Base-by-base conservation (phyloP, 331 rosid species). In the Pyrus hybrid region DNA sequence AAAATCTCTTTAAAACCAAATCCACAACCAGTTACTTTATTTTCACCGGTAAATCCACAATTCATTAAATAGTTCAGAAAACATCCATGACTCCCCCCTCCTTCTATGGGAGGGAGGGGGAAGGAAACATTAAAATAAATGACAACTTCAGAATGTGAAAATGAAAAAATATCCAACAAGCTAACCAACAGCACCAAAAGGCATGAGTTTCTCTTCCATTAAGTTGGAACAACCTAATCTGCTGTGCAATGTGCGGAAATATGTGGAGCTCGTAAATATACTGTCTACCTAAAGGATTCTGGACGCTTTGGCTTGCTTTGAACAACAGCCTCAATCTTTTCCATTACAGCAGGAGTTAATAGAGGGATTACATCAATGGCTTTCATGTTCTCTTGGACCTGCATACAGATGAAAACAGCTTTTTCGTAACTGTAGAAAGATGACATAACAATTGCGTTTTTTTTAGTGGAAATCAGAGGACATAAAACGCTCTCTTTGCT, bases 301-400 rank as follows among this genome's bases (percentile, higher is more conserved):
- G 93, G 85, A 35, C 97, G 98, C 86, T 94, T 94, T 68, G 97
- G 99, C 91, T 90, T 94, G 89, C 60, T 90, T 83, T 92, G 99
- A 76, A 94, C 92, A 67, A 87, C 83, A 47, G 86, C 89, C 78
- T 92, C 99, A 66, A 94, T 94, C 90, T 79, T 92, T 77, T 94
- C 97, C 99, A 94, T 83, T 77, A 94, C 93, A 69, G 89, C 88
- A 75, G 96, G 96, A 77, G 99, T 94, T 79, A 94, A 82, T 23
- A 90, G 66, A 17, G 97, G 97, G 75, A 94, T 89, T 49, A 87
- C 96, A 60, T 90, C 89, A 53, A 94, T 35, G 37, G 99, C 97
- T 80, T 94, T 94, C 99, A 94, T 92, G 88, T 94, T 94, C 90
- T 94, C 98, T 79, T 82, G 89, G 80, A 93, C 86, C 97, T 94